phyloP scores from a whole-genome alignment of 306 rosid genomes.

The Cyclanthera cordifolia region DNA sequence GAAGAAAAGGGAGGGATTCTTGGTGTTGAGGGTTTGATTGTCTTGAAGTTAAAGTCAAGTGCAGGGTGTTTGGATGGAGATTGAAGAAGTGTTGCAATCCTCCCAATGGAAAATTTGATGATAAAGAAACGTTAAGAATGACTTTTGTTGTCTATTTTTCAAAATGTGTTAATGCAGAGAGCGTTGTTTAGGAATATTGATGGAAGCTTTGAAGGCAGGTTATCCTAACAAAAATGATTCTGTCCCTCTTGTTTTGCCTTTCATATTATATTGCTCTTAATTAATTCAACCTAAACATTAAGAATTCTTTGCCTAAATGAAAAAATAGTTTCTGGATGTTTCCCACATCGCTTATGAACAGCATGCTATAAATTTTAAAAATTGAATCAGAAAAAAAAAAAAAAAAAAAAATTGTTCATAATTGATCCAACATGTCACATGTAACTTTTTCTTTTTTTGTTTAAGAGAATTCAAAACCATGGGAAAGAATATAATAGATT shows the following conservation, averaged over 20 bases:
- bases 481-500: too few species aligned
- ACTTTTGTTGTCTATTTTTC: constrained; percentile 4
- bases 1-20: constrained; percentile 28
- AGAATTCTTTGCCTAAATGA: not conserved
- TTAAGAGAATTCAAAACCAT: too few species aligned
- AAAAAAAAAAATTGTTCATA: not conserved
- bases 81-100: constrained; percentile 28
- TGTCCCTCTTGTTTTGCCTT: not conserved
- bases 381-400: not conserved
- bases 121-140: constrained; percentile 9
- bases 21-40: constrained; percentile 38
- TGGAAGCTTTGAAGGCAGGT: constrained; percentile 9
- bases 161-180: not conserved
- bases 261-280: not conserved
- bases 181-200: constrained; percentile 13
- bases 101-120: constrained; percentile 20
- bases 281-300: not conserved
- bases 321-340: not conserved
- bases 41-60: constrained; percentile 51
- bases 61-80: constrained; percentile 17
- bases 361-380: not conserved
- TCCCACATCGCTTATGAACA: too few species aligned
- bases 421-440: not conserved
- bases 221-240: constrained; percentile 2
- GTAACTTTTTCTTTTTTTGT: not conserved